Evolutionary conservation across 176 grass and related monocot genomes (phyloP), one percentile per base, ranked within the genome.

Genomic region (Juncus effusus): DNA sequence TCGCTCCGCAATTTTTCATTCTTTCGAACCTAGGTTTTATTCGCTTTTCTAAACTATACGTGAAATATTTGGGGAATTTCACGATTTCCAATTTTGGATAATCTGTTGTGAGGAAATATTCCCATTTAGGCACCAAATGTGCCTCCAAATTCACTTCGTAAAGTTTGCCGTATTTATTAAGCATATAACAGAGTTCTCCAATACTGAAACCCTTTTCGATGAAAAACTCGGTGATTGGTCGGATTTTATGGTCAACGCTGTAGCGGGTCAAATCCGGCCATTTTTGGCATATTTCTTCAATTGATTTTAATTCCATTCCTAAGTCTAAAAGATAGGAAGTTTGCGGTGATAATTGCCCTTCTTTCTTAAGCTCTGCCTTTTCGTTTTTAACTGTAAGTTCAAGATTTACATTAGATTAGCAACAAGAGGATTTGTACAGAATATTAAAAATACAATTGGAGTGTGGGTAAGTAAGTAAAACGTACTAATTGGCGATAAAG

Each of bases 61-160:
- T 85, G 39, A 99, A 99, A 65, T 99, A 99, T 3, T 92, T 85
- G 0, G 94, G 94, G 61, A 99, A 99, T 72, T 93, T 99, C 14
- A 93, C 88, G 40, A 99, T 88, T 51, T 97, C 94, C 3, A 65
- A 60, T 51, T 75, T 84, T 37, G 93, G 85, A 49, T 89, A 97
- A 7, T 73, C 80, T 88, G 89, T 84, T 41, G 69, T 78, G 60
- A 92, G 69, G 70, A 99, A 93, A 64, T 84, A 93, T n/a, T 89
- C 73, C 67, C 90, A 99, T 78, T 93, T 99, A 2, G 88, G 94
- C 3, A 84, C 74, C 65, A 97, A 55, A 77, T 92, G 92, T 14
- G 77, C 75, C 52, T 77, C 64, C 83, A 97, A 80, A 65, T 88
- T 92, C 45, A 97, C 75, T 7, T 82, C 89, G 74, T 92, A 90